Base-by-base conservation (phyloP, 352 stramenopile genomes). In the Phytophthora megakarya region DNA sequence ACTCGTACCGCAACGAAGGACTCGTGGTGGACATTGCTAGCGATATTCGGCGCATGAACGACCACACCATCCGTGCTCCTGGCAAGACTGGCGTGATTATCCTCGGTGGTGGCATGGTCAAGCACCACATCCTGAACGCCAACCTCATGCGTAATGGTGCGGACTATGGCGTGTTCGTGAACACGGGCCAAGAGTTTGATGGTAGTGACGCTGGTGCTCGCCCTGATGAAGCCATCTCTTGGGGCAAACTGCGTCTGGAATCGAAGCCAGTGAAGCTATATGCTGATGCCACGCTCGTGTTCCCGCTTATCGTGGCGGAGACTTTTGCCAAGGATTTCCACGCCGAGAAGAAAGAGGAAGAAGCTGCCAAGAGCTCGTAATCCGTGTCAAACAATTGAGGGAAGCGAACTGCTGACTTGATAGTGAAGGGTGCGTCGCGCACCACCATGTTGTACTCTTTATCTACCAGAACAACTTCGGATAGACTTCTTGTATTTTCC, bases 131-230 rank as follows among this genome's bases (percentile, higher is more conserved):
- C 23, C 93, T 98, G 69, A 99, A 99, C 80, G 93, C 98, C 37
- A 99, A 99, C 78, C 83, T 99, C 62, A 99, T 99, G 98, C 87
- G 98, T 53, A 99, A 99, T 74, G 98, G 98, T 50, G 97, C 97
- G 13, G 96, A 99, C 79, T 99, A 96, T 72, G 95, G 90, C 25
- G 97, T 99, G 19, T 99, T 99, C 61, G 89, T 99, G 19, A 99
- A 99, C 83, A 99, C 98, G 19, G 98, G 92, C 30, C 92, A 99
- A 49, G 85, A 92, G 69, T 99, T 99, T 67, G 98, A 99, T 76
- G 98, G 98, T 30, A 99, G 93, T 72, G 98, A 99, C 72, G 97
- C 95, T 39, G 98, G 98, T 37, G 98, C 98, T 10, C 90, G 88
- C 32, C 98, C 98, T 0, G 98, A 99, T 62, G 98, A 99, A 67